Conservation (phyloP, 2,329 filamentous ascomycete genomes). For the Ambrosiella cleistominuta region DNA sequence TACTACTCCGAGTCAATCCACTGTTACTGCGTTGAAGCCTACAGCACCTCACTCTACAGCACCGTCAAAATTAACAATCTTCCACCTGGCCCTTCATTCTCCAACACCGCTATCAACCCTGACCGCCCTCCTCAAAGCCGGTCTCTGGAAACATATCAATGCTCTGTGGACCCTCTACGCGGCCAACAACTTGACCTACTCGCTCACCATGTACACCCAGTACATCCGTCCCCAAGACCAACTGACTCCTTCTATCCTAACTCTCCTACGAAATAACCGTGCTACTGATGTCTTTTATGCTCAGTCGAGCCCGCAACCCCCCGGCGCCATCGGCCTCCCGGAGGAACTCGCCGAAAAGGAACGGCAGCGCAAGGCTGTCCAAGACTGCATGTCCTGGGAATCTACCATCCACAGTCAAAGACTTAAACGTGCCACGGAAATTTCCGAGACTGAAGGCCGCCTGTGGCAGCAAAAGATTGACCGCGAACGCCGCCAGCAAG, state of each 20-base stretch:
- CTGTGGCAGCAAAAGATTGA: constrained; percentile 32
- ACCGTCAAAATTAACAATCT: constrained; percentile 27
- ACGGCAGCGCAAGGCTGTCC: constrained; percentile 29
- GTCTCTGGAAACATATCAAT: constrained; percentile 48
- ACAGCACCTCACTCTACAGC: not conserved
- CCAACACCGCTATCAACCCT: constrained; percentile 36
- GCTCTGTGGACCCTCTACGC: constrained; percentile 38
- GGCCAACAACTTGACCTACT: constrained; percentile 38
- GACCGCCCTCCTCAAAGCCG: constrained; percentile 40
- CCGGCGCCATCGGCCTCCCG: constrained; percentile 34
- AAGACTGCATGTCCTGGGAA: constrained; percentile 29
- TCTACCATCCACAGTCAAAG: constrained; percentile 30
- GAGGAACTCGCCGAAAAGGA: constrained; percentile 32
- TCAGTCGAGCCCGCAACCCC: constrained; percentile 34
- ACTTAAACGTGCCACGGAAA: constrained; percentile 29
- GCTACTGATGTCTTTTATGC: constrained; percentile 37
- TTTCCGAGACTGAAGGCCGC: constrained; percentile 33
- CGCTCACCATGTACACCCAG: constrained; percentile 43
- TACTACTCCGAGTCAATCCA: constrained; percentile 23
- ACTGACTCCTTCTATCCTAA: constrained; percentile 22
- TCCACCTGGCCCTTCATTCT: constrained; percentile 42
- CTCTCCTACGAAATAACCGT: constrained; percentile 33
- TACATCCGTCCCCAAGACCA: constrained; percentile 22
- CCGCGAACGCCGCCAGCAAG: constrained; percentile 33
- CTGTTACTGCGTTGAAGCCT: not conserved